Base-by-base conservation (phyloP, 202 grass and related monocot species). In the Schoenoplectus tabernaemontani region DNA sequence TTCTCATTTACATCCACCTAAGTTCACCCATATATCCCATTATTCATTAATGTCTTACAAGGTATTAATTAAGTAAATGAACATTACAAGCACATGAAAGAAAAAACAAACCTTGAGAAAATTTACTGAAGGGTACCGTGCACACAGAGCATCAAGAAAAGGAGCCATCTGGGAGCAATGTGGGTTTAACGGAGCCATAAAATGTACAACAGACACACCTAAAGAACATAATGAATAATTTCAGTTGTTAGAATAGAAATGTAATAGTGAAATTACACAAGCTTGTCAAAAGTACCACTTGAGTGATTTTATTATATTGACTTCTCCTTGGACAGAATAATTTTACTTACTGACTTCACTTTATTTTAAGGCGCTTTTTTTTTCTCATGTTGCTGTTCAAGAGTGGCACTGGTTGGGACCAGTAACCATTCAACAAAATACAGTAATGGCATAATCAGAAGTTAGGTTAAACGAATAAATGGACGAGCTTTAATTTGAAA, bases 151-250 rank as follows among this genome's bases (percentile, higher is more conserved):
- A 44, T 91, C 86, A 20, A 95, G 85, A 82, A 92, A 98, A 2
- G 85, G 83, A 19, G 89, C 81, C 73, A 95, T 92, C 79, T 92
- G 87, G 60, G 85, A 76, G 76, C 96, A 95, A 44, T 92, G 85
- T 72, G 91, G 91, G 82, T 91, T 98, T 42, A 84, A 75, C 30
- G 85, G 75, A 36, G 79, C 86, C 89, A 89, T 98, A 87, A 98
- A 98, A 90, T 92, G 77, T 77, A 98, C 80, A 9, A 98, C 96
- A 46, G 86, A 92, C 81, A 95, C 86, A 56, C 96, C 96, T 98
- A 82, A 46, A 65, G 28, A 84, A 58, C 82, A 71, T 13, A 44
- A 61, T 54, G 4, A 39, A 3, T n/a, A 32, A 83, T 73, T 81
- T 48, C 59, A 48, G 59, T 34, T 57, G 57, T 38, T 11, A 63